Percentiles rank a stretch among this genome's conserved stretches.
Conservation (phyloP, 2,329 filamentous ascomycete genomes). For the Biscogniauxia mediterranea region DNA sequence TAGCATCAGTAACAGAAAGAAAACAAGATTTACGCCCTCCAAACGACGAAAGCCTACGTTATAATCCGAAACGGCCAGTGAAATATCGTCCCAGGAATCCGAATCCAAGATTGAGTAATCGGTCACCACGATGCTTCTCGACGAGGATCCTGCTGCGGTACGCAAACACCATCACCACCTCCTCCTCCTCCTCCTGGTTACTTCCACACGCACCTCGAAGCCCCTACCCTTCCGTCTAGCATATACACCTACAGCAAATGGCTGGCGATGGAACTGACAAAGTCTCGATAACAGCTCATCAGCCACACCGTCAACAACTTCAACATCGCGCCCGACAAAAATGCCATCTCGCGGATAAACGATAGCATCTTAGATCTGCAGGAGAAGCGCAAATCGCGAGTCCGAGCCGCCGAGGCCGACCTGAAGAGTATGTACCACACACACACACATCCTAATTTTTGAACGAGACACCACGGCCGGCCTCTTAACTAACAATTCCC, state of each 20-base stretch:
- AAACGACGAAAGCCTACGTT: background rate
- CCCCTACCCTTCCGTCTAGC: background rate
- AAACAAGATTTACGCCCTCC: background rate
- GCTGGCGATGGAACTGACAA: constrained; percentile 2
- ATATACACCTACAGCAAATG: background rate
- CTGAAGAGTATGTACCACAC: constrained; percentile 52
- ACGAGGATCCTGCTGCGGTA: constrained; percentile 88
- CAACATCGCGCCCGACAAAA: constrained; percentile 87
- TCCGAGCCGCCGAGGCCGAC: constrained; percentile 65
- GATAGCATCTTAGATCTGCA: constrained; percentile 82
- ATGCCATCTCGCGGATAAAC: constrained; percentile 77
- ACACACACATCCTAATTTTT: constrained; percentile 1
- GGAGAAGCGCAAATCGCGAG: constrained; percentile 75
- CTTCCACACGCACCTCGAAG: background rate
- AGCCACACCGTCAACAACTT: constrained; percentile 91
- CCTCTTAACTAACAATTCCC: constrained; percentile 13
- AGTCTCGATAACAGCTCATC: constrained; percentile 64
- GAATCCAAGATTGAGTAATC: background rate
- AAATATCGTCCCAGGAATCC: background rate
- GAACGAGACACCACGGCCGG: background rate
- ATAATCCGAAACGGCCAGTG: too few species aligned
- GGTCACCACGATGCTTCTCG: constrained; percentile 75
- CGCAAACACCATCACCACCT: constrained; percentile 25
- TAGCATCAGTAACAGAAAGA: background rate
- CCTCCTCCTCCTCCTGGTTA: background rate